Percentiles rank a stretch among this genome's conserved stretches.
phyloP scores from a whole-genome alignment of 495 filamentous ascomycete genomes.

The Hypoxylon crocopeplum region DNA sequence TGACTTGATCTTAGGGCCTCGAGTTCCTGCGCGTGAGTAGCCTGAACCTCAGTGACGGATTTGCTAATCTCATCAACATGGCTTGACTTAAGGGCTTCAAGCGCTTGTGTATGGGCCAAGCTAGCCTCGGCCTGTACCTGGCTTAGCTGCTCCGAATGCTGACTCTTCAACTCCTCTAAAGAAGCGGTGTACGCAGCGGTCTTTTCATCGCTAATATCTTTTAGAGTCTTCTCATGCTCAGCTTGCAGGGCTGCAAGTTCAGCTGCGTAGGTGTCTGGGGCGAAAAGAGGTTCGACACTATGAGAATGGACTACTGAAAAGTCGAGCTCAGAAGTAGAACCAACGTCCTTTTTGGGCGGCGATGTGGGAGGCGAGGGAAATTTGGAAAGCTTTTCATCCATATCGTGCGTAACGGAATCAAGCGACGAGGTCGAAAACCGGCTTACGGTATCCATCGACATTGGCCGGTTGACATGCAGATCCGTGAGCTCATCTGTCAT shows the following conservation, averaged over 20 bases:
- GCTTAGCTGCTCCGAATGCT: conserved; percentile 53
- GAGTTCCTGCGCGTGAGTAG: conserved; percentile 42
- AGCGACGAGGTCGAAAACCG: conserved; percentile 37
- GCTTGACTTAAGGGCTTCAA: conserved; percentile 48
- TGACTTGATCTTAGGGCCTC: conserved; percentile 52
- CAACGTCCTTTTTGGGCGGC: conserved; percentile 24
- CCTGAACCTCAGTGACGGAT: conserved; percentile 40
- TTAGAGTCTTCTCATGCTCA: conserved; percentile 53
- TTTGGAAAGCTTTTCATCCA: conserved; percentile 52
- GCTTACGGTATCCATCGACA: conserved; percentile 49
- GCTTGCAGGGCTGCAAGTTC: conserved; percentile 44
- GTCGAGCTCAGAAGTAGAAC: conserved; percentile 34
- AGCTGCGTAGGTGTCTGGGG: conserved; percentile 35
- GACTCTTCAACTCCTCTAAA: conserved; percentile 52
- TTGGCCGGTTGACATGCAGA: conserved; percentile 33
- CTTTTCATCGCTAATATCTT: conserved; percentile 52
- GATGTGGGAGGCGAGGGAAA: conserved; percentile 56
- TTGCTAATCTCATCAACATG: conserved; percentile 48
- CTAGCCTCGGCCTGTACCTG: conserved; percentile 43
- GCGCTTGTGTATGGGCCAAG: conserved; percentile 46
- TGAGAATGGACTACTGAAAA: conserved; percentile 41
- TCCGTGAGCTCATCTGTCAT: conserved; percentile 77
- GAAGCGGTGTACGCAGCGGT: conserved; percentile 51
- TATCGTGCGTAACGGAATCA: conserved; percentile 53
- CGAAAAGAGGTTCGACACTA: conserved; percentile 44